These are phyloP conservation scores for Sordariomycetes sp. DNA, from an alignment of 2,329 filamentous ascomycete species.

Conservation along the genomic window DNA sequence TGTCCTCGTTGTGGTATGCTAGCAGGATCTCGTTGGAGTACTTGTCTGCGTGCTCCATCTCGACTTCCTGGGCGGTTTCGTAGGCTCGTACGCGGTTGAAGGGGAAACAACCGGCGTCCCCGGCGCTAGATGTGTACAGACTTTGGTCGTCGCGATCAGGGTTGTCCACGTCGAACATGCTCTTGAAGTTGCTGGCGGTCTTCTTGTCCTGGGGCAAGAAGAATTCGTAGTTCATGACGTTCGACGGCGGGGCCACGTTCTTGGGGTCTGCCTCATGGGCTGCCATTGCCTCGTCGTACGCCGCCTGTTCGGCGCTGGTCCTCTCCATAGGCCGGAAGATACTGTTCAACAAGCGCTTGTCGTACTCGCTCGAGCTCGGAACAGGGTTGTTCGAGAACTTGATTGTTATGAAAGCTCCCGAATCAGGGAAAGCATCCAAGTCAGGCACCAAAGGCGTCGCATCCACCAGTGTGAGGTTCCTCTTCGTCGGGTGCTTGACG, in stretches of 20 bases:
- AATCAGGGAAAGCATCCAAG: slow-evolving; percentile 59
- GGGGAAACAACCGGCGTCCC: slow-evolving; percentile 42
- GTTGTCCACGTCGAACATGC: slow-evolving; percentile 50
- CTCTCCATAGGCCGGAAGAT: slow-evolving; percentile 52
- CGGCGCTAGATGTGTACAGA: slow-evolving; percentile 44
- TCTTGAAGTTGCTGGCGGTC: slow-evolving; percentile 45
- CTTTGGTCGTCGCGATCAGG: slow-evolving; percentile 41
- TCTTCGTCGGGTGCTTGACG: slow-evolving; percentile 50
- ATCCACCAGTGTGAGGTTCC: slow-evolving; percentile 47
- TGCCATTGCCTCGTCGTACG: slow-evolving; percentile 39
- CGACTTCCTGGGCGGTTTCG: slow-evolving; percentile 50
- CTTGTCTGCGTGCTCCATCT: slow-evolving; percentile 48
- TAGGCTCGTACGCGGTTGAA: slow-evolving; percentile 56
- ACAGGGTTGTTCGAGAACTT: slow-evolving; percentile 61
- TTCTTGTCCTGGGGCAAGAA: slow-evolving; percentile 44
- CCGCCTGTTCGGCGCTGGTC: slow-evolving; percentile 42
- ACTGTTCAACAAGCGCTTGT: slow-evolving; percentile 51
- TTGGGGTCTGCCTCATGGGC: slow-evolving; percentile 47
- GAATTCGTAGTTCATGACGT: slow-evolving; percentile 57
- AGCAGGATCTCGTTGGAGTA: slow-evolving; percentile 57
- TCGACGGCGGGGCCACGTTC: slow-evolving; percentile 45
- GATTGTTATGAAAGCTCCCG: slow-evolving; percentile 59
- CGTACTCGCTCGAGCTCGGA: slow-evolving; percentile 39
- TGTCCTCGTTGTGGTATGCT: slow-evolving; percentile 43
- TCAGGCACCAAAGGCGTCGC: slow-evolving; percentile 56